These are phyloP conservation scores for Fusarium dimerum DNA, from an alignment of 2,329 filamentous ascomycete species.

Conservation along the genomic window DNA sequence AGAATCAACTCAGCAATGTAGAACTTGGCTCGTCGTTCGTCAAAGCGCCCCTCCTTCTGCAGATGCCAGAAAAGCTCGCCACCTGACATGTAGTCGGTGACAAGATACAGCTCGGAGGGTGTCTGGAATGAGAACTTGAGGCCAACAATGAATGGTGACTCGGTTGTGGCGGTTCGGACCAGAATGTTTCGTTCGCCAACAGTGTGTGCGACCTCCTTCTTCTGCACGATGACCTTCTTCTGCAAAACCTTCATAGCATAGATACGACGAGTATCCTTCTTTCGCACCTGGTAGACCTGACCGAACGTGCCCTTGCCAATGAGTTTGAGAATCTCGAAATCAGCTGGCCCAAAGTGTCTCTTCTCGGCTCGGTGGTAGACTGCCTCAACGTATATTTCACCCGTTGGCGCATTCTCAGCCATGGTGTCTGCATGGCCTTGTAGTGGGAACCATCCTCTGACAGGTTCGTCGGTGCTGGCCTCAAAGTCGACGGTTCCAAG, in stretches of 20 bases:
- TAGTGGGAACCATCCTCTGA: constrained; percentile 84
- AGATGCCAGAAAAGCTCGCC: constrained; percentile 98
- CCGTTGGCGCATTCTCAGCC: constrained; percentile 73
- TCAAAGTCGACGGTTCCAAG: constrained; percentile 86
- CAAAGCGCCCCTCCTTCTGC: constrained; percentile 94
- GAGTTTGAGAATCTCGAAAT: constrained; percentile 93
- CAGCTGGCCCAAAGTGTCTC: constrained; percentile 89
- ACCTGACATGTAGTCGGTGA: constrained; percentile 99
- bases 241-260: constrained; percentile 99
- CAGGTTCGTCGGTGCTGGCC: constrained; percentile 64
- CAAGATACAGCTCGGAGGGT: constrained; percentile 93
- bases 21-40: constrained; percentile 93
- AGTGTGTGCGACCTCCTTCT: constrained; percentile 98
- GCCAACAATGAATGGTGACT: constrained; percentile 96
- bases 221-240: constrained; percentile 99
- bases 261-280: constrained; percentile 93
- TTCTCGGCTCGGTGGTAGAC: constrained; percentile 84
- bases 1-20: constrained; percentile 98
- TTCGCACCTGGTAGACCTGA: constrained; percentile 96
- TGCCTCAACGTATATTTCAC: constrained; percentile 87
- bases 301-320: constrained; percentile 99
- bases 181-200: constrained; percentile 96
- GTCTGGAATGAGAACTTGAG: constrained; percentile 99
- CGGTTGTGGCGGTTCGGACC: constrained; percentile 90
- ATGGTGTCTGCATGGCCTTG: constrained; percentile 72